Base-by-base conservation (phyloP, 345 rosid species). In the Eutrema heterophyllum region DNA sequence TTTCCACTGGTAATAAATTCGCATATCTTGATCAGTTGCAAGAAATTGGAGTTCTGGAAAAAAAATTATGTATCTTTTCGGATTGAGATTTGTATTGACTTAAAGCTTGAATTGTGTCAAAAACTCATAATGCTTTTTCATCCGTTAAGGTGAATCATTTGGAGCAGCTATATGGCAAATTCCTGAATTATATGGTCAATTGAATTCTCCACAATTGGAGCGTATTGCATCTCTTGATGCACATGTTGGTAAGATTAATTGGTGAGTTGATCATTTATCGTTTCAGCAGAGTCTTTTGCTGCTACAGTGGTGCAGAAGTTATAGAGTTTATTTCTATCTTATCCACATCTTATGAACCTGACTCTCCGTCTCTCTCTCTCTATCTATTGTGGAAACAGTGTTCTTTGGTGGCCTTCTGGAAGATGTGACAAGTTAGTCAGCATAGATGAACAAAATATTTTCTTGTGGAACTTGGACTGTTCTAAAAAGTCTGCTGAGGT, bases 131-230 rank as follows among this genome's bases (percentile, higher is more conserved):
- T 39, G 46, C 0, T 73, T 62, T 18, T 53, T 14, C 14, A 56
- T 2, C 2, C 74, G 62, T 62, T 21, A 77, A 89, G 96, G 92
- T 33, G 97, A 92, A 55, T 82, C 96, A 13, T 87, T 76, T 51
- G 97, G 96, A 76, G 97, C 99, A 10, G 97, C 97, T 9, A 83
- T 90, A 50, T 95, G 97, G 97, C 96, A 83, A 82, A 92, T 95
- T 49, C 99, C 96, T n/a, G 99, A 95, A 88, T 70, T 95, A 50
- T 88, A 92, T 66, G 97, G 97, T 55, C 97, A 89, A 63, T 46
- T 84, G 43, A 91, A 78, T 83, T 92, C 97, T 2, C 96, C 97
- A 64, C 97, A 92, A 43, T 50, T 88, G 84, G 99, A 90, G 81
- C 84, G 78, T 56, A 74, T 88, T 64, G 91, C 97, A 2, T 86